These are phyloP conservation scores for Nemania abortiva DNA, from an alignment of 2,329 filamentous ascomycete species.

Conservation along the genomic window DNA sequence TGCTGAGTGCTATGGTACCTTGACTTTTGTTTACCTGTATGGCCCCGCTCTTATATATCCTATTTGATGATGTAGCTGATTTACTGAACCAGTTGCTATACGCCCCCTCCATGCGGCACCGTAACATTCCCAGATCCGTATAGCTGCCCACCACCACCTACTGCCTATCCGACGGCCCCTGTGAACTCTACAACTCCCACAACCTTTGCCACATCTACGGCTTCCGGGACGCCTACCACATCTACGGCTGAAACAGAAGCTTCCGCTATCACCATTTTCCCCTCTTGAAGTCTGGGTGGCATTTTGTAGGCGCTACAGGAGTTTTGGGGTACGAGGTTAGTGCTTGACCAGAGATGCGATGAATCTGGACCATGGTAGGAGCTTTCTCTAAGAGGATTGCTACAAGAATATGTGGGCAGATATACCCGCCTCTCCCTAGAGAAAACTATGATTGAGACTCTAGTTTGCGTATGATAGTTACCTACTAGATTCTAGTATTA, in stretches of 20 bases:
- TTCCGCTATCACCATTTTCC: neutral
- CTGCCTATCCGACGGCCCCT: neutral
- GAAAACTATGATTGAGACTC: neutral
- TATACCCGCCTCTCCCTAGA: neutral
- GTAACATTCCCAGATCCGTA: slow-evolving; percentile 33
- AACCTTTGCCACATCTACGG: neutral
- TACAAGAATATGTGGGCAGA: neutral
- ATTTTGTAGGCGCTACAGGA: neutral
- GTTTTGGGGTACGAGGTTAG: no score
- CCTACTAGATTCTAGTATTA: neutral
- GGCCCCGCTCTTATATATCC: neutral
- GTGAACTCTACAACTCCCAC: neutral
- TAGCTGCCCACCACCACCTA: slow-evolving; percentile 32
- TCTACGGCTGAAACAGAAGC: neutral
- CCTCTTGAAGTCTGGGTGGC: neutral
- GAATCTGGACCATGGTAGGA: neutral
- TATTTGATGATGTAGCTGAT: neutral
- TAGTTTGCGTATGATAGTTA: neutral
- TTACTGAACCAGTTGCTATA: slow-evolving; percentile 37
- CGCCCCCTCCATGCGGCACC: slow-evolving; percentile 40
- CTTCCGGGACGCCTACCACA: neutral
- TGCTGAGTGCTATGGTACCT: slow-evolving; percentile 33
- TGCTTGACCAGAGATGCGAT: neutral
- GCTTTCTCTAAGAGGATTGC: neutral
- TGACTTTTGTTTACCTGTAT: slow-evolving; percentile 40